These are phyloP conservation scores for Jaenimonas drosophilae DNA, from an alignment of 208 protist genomes.

Conservation along the genomic window DNA sequence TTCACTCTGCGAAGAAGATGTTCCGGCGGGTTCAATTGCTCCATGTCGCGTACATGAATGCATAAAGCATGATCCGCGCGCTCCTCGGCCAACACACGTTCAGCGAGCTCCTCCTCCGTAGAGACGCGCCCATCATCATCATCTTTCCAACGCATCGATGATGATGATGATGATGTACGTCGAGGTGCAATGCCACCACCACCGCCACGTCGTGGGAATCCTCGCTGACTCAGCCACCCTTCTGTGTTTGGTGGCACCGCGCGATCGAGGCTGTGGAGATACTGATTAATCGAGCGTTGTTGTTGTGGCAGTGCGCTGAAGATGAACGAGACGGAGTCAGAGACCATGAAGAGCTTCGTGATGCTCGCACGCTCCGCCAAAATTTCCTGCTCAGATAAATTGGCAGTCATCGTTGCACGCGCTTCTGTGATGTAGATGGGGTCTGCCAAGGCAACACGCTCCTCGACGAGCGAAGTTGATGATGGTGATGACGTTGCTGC, in stretches of 20 bases:
- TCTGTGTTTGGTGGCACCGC: conserved; percentile 10
- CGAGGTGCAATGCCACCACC: too few relatives aligned
- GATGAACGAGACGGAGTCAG: conserved; percentile 56
- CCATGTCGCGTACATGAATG: conserved; percentile 80
- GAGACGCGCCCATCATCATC: too few relatives aligned
- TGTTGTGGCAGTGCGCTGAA: conserved; percentile 45
- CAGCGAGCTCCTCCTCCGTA: not conserved
- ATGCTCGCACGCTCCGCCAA: conserved; percentile 60
- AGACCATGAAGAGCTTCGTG: conserved; percentile 80
- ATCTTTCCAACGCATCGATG: too few relatives aligned
- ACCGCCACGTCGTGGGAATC: too few relatives aligned
- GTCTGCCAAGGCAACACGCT: not conserved
- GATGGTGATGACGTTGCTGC: not conserved
- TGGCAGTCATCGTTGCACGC: not conserved
- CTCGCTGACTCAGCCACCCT: not conserved
- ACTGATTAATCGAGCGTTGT: conserved; percentile 25
- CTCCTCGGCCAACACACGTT: conserved; percentile 61
- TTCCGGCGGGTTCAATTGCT: conserved; percentile 57
- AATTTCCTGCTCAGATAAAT: conserved; percentile 22
- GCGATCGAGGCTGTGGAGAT: conserved; percentile 48
- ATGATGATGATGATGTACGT: too few relatives aligned
- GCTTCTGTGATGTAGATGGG: not conserved
- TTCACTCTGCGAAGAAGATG: conserved; percentile 33
- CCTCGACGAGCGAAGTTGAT: not conserved
- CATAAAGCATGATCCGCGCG: conserved; percentile 47